phyloP scores from a whole-genome alignment of 208 protist species.

The Trypanosoma mega region DNA sequence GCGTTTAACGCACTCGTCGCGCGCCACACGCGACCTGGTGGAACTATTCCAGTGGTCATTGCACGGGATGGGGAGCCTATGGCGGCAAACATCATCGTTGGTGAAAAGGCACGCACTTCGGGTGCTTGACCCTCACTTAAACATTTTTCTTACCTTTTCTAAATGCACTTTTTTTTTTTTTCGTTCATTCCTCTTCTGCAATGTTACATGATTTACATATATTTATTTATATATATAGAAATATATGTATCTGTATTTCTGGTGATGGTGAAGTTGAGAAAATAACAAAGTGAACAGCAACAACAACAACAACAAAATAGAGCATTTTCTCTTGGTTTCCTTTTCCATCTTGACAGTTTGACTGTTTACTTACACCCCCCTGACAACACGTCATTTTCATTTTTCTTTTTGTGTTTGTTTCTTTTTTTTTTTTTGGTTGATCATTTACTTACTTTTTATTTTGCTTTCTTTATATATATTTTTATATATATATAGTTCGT shows the following conservation, averaged over 20 bases:
- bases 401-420: constrained; percentile 4
- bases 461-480: too few relatives aligned
- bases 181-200: constrained; percentile 20
- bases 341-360: constrained; percentile 24
- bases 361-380: constrained; percentile 11
- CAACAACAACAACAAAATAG: too few relatives aligned
- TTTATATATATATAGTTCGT: too few relatives aligned
- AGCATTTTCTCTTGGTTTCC: constrained; percentile 17
- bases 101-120: constrained; percentile 16
- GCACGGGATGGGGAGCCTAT: constrained; percentile 35
- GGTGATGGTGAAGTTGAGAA: not conserved
- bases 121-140: too few relatives aligned
- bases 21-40: constrained; percentile 55
- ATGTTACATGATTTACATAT: constrained; percentile 22
- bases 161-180: not conserved
- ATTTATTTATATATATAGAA: constrained; percentile 14
- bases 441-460: too few relatives aligned
- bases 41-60: constrained; percentile 56
- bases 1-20: constrained; percentile 82
- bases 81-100: constrained; percentile 26
- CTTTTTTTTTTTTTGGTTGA: constrained; percentile 11
- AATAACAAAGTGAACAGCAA: too few relatives aligned
- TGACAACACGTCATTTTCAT: not conserved
- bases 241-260: not conserved
- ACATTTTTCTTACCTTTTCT: too few relatives aligned